Evolutionary conservation across 306 rosid species (phyloP), one percentile per base, ranked within the genome.

Genomic region (Inga laurina): DNA sequence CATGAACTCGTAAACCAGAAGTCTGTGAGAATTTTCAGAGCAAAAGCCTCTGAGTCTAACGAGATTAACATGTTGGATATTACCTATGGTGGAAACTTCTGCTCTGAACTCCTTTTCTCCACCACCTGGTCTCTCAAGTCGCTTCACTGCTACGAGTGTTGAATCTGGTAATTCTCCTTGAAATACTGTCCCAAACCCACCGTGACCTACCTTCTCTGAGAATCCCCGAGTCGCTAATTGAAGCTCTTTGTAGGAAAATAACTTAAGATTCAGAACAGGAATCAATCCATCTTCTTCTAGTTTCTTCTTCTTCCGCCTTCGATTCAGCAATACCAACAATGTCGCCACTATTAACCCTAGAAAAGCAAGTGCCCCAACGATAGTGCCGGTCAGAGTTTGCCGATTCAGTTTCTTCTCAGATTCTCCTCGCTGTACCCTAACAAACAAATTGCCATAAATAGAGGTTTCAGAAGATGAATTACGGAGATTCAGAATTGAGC

Each of bases 81-180:
- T 92, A 73, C 98, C 98, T 81, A 94, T 92, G 0, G 97, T 94
- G 72, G 94, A 81, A 10, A 94, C 97, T 85, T 94, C 98, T 0
- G 97, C 95, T 79, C 94, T 88, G 85, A 94, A 94, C 82, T 94
- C 97, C 78, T 90, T 91, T 91, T 94, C 97, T 39, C 94, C 98
- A 8, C 95, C 85, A 16, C 97, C 97, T 0, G 95, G 97, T 91
- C 98, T 91, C 86, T 94, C 97, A 46, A 94, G 76, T 13, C 97
- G 90, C 85, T 94, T 94, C 87, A 94, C 98, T 0, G 98, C 98
- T 14, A 94, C 95, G 24, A 73, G 46, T 0, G 90, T 77, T 32
- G 91, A 87, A 81, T 92, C 98, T 52, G 76, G 70, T 49, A 94
- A 77, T 79, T 86, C 88, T 15, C 98, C 98, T 64, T 84, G 94